A percentile compares a stretch with the other conserved stretches of the same genome.
These are phyloP conservation scores for Sugiyamaella valdiviana DNA, from an alignment of 805 yeast species.

Conservation along the genomic window DNA sequence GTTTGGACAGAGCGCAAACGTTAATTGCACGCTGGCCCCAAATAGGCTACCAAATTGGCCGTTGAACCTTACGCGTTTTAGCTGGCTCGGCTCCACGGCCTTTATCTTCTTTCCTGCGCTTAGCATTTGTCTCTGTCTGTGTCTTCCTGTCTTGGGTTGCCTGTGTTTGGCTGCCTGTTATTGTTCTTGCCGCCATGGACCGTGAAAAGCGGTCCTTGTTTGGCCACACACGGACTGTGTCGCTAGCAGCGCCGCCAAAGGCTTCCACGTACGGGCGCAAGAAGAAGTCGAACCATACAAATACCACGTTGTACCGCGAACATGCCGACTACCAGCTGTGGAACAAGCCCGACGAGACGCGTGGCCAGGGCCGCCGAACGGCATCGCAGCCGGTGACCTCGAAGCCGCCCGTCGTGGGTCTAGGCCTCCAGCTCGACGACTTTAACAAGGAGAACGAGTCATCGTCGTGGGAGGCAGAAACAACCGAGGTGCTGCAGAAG, in stretches of 20 bases:
- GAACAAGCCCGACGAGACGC: constrained; percentile 6
- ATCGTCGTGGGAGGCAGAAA: constrained; percentile 17
- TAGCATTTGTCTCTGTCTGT: no score
- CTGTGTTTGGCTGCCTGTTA: not conserved
- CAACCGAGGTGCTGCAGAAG: constrained; percentile 16
- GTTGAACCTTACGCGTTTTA: not conserved
- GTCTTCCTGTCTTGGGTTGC: no score
- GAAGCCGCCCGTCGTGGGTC: constrained; percentile 9
- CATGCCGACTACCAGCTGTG: constrained; percentile 19
- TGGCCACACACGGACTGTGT: constrained; percentile 10
- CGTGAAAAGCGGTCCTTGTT: constrained; percentile 1
- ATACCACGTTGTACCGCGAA: constrained; percentile 12
- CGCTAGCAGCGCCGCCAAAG: not conserved
- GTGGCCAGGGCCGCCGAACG: not conserved
- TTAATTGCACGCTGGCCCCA: not conserved
- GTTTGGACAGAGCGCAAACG: not conserved
- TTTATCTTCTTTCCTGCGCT: no score
- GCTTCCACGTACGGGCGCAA: constrained; percentile 10
- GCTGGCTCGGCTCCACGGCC: no score
- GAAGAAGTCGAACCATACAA: constrained; percentile 5
- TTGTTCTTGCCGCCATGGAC: not conserved
- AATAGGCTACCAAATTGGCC: not conserved
- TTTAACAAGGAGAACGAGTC: constrained; percentile 11
- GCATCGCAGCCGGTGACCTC: not conserved
- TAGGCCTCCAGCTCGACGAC: constrained; percentile 8